Evolutionary conservation across 2,329 filamentous ascomycete genomes (phyloP).

Genomic region (Cladosporium sp.): DNA sequence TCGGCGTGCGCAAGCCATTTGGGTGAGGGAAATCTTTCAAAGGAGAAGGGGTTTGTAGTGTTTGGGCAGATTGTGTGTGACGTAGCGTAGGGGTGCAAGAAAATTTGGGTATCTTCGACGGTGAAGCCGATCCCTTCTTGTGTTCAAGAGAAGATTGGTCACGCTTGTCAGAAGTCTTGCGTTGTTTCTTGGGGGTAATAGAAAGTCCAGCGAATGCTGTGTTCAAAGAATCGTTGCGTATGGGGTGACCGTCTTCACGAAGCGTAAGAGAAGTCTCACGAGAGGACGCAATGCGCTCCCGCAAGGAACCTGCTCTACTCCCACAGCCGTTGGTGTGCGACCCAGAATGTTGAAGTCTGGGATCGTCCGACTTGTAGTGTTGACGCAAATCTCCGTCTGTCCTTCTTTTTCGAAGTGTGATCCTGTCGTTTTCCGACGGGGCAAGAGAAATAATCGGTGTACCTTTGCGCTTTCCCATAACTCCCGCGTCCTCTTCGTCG

Average conservation of each 20-base stretch:
- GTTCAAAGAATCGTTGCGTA: slow-evolving; percentile 28
- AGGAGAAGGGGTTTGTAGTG: slow-evolving; percentile 27
- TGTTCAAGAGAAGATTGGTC: slow-evolving; percentile 29
- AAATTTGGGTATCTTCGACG: slow-evolving; percentile 33
- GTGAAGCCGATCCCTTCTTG: slow-evolving; percentile 29
- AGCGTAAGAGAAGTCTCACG: slow-evolving; percentile 12
- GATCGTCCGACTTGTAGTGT: slow-evolving; percentile 18
- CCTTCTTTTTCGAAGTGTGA: slow-evolving; percentile 30
- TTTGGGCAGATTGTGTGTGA: slow-evolving; percentile 27
- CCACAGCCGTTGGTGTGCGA: slow-evolving; percentile 8
- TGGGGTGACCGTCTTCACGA: slow-evolving; percentile 20
- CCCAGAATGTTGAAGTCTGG: slow-evolving; percentile 13
- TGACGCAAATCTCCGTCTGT: slow-evolving; percentile 27
- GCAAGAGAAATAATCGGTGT: slow-evolving; percentile 39
- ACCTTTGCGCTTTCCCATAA: slow-evolving; percentile 42
- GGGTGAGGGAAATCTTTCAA: slow-evolving; percentile 25
- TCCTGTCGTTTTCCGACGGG: slow-evolving; percentile 16
- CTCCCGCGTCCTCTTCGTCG: slow-evolving; percentile 32
- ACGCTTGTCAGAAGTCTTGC: slow-evolving; percentile 6
- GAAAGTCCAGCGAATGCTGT: slow-evolving; percentile 27
- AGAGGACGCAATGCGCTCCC: slow-evolving; percentile 2
- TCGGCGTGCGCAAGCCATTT: slow-evolving; percentile 26
- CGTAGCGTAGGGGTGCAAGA: slow-evolving; percentile 28
- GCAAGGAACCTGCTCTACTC: slow-evolving; percentile 8
- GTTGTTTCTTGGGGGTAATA: slow-evolving; percentile 19